Evolutionary conservation across 768 basidiomycete genomes (phyloP).

Genomic region (Tylopilus vinaceipallidus): DNA sequence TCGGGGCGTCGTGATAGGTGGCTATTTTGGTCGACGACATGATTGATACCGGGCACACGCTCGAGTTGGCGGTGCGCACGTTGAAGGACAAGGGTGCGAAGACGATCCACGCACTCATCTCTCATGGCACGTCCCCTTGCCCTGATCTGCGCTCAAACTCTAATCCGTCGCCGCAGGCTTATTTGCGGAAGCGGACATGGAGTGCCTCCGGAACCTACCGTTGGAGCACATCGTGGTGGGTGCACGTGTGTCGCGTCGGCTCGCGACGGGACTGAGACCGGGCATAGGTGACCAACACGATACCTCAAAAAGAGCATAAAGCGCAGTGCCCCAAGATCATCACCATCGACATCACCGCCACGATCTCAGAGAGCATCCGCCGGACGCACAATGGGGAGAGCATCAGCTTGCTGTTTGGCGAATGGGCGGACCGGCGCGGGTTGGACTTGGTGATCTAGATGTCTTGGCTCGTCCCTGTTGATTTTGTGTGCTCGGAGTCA

Average conservation of each 20-base stretch:
- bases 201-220: slow-evolving; percentile 64
- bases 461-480: background rate
- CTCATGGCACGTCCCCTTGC: slow-evolving; percentile 65
- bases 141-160: slow-evolving; percentile 4
- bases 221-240: slow-evolving; percentile 85
- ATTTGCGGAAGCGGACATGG: slow-evolving; percentile 74
- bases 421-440: slow-evolving; percentile 58
- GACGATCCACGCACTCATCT: slow-evolving; percentile 82
- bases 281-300: slow-evolving; percentile 89
- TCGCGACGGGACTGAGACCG: background rate
- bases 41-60: slow-evolving; percentile 94
- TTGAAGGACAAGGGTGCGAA: slow-evolving; percentile 88
- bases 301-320: slow-evolving; percentile 77
- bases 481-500: background rate
- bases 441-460: slow-evolving; percentile 29
- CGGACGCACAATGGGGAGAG: slow-evolving; percentile 94
- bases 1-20: slow-evolving; percentile 53
- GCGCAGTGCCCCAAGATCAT: slow-evolving; percentile 69
- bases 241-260: background rate
- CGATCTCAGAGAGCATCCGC: slow-evolving; percentile 94
- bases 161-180: slow-evolving; percentile 49
- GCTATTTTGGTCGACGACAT: slow-evolving; percentile 98
- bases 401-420: slow-evolving; percentile 83
- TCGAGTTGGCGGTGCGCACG: slow-evolving; percentile 80
- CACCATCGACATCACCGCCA: slow-evolving; percentile 87